These are phyloP conservation scores for Tricholoma sp. DNA, from an alignment of 768 basidiomycete species.

Conservation along the genomic window DNA sequence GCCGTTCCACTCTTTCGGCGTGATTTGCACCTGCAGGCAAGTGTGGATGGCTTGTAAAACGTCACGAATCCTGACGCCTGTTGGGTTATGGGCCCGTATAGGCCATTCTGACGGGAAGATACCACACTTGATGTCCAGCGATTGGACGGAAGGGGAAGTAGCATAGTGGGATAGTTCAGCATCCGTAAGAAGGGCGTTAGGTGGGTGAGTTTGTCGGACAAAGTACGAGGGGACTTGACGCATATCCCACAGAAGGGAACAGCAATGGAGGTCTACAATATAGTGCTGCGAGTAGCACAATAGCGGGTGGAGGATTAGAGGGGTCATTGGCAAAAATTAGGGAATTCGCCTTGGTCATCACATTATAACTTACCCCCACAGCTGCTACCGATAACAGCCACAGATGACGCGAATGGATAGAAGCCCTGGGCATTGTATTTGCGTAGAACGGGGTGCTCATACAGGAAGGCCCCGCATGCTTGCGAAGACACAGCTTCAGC, in stretches of 20 bases:
- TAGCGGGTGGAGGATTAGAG: conserved; percentile 29
- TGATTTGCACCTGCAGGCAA: conserved; percentile 33
- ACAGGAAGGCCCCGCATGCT: neutral
- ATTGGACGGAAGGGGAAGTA: conserved; percentile 34
- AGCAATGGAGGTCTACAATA: conserved; percentile 19
- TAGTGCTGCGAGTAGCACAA: conserved; percentile 34
- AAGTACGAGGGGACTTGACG: conserved; percentile 32
- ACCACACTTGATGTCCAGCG: conserved; percentile 40
- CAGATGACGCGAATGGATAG: neutral
- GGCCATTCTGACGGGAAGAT: conserved; percentile 40
- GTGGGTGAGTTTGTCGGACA: conserved; percentile 19
- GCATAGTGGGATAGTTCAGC: conserved; percentile 36
- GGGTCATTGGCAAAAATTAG: conserved; percentile 1
- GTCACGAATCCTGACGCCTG: conserved; percentile 48
- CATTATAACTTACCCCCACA: conserved; percentile 9
- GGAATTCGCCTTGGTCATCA: conserved; percentile 33
- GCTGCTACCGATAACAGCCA: conserved; percentile 2
- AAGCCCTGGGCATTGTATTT: neutral
- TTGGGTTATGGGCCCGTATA: conserved; percentile 33
- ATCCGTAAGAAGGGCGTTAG: conserved; percentile 22
- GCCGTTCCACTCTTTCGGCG: conserved; percentile 36
- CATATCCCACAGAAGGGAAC: conserved; percentile 44
- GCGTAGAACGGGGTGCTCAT: neutral
- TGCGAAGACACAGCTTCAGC: neutral
- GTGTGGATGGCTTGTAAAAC: conserved; percentile 42